Base-by-base conservation (phyloP, 2,329 filamentous ascomycete species). In the Fusarium sacchari region DNA sequence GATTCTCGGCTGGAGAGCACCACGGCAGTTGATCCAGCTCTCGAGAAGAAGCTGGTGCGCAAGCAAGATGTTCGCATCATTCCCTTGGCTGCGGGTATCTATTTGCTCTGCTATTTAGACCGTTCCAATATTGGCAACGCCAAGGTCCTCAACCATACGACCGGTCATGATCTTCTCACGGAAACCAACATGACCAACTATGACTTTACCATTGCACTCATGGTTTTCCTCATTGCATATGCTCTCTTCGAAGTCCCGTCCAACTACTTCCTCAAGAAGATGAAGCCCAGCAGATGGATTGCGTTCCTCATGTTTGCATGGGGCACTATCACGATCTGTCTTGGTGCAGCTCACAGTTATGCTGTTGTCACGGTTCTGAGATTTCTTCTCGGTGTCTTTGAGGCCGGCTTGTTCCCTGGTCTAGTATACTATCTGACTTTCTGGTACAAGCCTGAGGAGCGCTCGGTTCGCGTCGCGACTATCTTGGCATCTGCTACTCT, bases 371-470 rank as follows among this genome's bases (percentile, higher is more conserved):
- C 80, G 6, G 78, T 76, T 20, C 67, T 78, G 12, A 75, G 80
- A 4, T 80, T 81, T 50, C 67, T 80, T 36, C 64, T 82, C 3
- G 80, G 80, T 1, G 73, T 80, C 14, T 74, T 77, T 12, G 80
- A 82, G 60, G 80, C 80, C n/a, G 76, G 76, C 65, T 26, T 78
- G 2, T 76, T 77, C 24, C 76, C 76, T 1, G 76, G 76, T 9
- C 58, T 78, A 17, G 73, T 77, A 3, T 78, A 78, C 30, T 78
- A 78, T 28, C 83, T 94, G 18, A 93, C 92, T 1, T 88, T 93
- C 66, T 94, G 92, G 86, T 94, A 94, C 80, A 90, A 87, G 22
- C 88, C 88, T 68, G 86, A 88, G n/a, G 92, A 94, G 81, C 86
- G 92, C 12, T 91, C 90, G 3, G 80, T 93, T 10, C 87, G 80